Conservation (phyloP, 2,329 filamentous ascomycete genomes). For the Diaporthe sp. region DNA sequence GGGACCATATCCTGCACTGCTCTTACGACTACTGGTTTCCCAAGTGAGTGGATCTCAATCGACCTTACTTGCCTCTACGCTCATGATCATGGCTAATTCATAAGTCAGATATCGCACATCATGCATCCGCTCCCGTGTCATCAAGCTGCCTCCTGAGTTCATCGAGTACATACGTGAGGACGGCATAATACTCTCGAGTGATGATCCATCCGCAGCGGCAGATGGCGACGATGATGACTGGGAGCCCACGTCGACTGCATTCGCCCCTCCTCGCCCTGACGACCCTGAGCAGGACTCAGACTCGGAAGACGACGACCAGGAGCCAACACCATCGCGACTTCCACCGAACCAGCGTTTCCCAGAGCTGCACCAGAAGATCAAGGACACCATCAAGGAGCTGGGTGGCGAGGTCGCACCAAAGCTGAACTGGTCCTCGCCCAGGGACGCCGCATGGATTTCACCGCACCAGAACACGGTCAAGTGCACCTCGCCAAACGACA, state of each 20-base stretch:
- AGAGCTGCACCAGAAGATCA: slow-evolving; percentile 83
- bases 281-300: slow-evolving; percentile 61
- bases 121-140: slow-evolving; percentile 87
- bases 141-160: slow-evolving; percentile 82
- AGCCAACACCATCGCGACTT: slow-evolving; percentile 59
- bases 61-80: neutral
- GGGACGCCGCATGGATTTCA: slow-evolving; percentile 95
- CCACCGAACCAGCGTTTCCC: slow-evolving; percentile 72
- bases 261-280: slow-evolving; percentile 51
- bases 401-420: slow-evolving; percentile 92
- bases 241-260: slow-evolving; percentile 55
- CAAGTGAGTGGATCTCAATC: slow-evolving; percentile 61
- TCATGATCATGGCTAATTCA: slow-evolving; percentile 37
- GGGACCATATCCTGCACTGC: slow-evolving; percentile 91
- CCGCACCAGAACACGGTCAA: slow-evolving; percentile 89
- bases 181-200: slow-evolving; percentile 88
- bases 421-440: slow-evolving; percentile 96
- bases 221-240: slow-evolving; percentile 66
- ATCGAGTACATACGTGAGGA: slow-evolving; percentile 91
- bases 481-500: slow-evolving; percentile 88
- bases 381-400: slow-evolving; percentile 81
- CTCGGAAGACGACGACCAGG: slow-evolving; percentile 66
- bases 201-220: slow-evolving; percentile 53
- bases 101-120: slow-evolving; percentile 77
- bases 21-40: slow-evolving; percentile 95